A percentile compares a stretch with the other conserved stretches of the same genome.
Evolutionary conservation across 73 alveolate species (phyloP).

Genomic region (Effrenium voratum): DNA sequence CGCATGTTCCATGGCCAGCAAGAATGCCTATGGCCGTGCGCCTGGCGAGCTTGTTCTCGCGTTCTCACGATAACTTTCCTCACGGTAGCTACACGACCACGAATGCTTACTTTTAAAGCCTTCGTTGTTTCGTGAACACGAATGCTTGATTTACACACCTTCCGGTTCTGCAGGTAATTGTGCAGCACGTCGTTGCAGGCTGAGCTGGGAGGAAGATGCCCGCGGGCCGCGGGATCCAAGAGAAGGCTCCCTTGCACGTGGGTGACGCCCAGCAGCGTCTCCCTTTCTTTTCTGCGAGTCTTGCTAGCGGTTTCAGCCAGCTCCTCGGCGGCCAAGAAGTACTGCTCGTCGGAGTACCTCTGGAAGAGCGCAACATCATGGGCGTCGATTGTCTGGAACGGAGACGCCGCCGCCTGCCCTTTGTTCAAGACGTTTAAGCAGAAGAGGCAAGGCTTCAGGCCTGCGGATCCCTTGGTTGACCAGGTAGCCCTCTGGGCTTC

Average conservation of each 20-base stretch:
- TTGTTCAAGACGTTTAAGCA: background rate
- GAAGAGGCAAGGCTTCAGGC: slow-evolving; percentile 35
- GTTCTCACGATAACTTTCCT: no score
- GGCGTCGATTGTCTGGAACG: background rate
- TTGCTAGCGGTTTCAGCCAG: background rate
- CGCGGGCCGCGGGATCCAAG: background rate
- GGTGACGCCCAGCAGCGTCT: background rate
- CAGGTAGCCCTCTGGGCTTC: slow-evolving; percentile 52
- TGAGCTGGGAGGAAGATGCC: background rate
- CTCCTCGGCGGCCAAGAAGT: background rate
- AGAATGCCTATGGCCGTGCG: no score
- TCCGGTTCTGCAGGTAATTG: no score
- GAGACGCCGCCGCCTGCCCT: background rate
- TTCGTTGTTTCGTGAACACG: no score
- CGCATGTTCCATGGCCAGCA: no score
- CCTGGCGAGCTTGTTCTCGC: no score
- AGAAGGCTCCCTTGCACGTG: background rate
- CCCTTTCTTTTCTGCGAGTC: background rate
- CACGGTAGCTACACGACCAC: no score
- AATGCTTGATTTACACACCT: no score
- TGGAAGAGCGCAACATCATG: background rate
- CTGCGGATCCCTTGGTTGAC: background rate
- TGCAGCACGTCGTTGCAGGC: slow-evolving; percentile 23
- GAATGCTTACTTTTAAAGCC: no score
- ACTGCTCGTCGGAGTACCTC: background rate